Percentiles rank a stretch among this genome's conserved stretches.
phyloP scores from a whole-genome alignment of 805 yeast genomes.

The Monosporozyma unispora region DNA sequence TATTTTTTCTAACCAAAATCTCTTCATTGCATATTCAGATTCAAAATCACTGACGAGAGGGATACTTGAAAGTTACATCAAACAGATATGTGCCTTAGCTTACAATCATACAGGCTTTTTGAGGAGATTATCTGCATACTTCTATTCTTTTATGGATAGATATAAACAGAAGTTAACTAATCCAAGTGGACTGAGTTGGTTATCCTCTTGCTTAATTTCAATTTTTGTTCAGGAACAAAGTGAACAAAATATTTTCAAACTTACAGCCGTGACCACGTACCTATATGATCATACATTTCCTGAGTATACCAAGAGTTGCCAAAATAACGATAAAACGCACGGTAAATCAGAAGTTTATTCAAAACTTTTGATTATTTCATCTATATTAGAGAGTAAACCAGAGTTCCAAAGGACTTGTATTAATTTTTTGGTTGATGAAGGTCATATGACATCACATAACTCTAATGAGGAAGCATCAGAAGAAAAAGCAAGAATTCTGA shows the following conservation, averaged over 20 bases:
- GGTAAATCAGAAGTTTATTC: slow-evolving; percentile 51
- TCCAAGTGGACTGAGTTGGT: slow-evolving; percentile 33
- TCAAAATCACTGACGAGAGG: slow-evolving; percentile 15
- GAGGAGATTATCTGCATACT: slow-evolving; percentile 42
- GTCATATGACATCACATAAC: slow-evolving; percentile 5
- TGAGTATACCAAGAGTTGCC: too few species aligned
- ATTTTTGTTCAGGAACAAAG: slow-evolving; percentile 45
- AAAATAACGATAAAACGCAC: too few species aligned
- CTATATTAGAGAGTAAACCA: slow-evolving; percentile 27
- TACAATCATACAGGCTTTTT: slow-evolving; percentile 59
- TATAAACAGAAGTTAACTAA: not conserved
- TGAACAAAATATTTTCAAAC: slow-evolving; percentile 43
- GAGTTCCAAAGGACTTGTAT: not conserved
- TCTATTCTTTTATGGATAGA: not conserved
- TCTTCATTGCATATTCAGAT: slow-evolving; percentile 32
- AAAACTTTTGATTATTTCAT: slow-evolving; percentile 41
- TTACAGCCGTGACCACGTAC: slow-evolving; percentile 49
- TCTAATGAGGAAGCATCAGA: slow-evolving; percentile 58
- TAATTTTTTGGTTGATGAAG: not conserved
- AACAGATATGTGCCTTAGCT: slow-evolving; percentile 40
- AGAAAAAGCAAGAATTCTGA: slow-evolving; percentile 52
- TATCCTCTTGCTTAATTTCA: slow-evolving; percentile 40
- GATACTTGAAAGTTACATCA: slow-evolving; percentile 24
- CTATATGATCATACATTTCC: too few species aligned
- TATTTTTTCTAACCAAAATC: slow-evolving; percentile 35